Base-by-base conservation (phyloP, 2,329 filamentous ascomycete genomes). In the Trichoderma brevicompactum region DNA sequence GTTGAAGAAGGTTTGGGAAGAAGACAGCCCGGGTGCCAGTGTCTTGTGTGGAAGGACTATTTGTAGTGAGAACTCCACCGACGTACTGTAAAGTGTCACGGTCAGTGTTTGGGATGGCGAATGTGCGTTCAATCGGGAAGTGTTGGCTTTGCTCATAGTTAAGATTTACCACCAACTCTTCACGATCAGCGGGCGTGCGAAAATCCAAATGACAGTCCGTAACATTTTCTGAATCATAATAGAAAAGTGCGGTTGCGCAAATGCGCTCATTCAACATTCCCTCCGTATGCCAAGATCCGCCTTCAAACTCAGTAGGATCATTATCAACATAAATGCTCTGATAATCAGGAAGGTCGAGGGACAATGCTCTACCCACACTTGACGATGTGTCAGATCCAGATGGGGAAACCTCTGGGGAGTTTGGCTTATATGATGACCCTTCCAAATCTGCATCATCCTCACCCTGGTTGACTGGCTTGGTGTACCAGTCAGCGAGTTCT, bases 151-250 rank as follows among this genome's bases (percentile, higher is more conserved):
- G 75, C 67, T 76, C 59, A 62, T 76, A 74, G 58, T 67, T 15
- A 2, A 78, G 69, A 0, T 70, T 48, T 41, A 65, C 46, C 1
- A 23, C 28, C 3, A 78, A 54, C 0, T 76, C 69, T 50, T 78
- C 70, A n/a, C 54, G 32, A 34, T 79, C 70, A 13, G 79, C 71
- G 0, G 70, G 66, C 15, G 82, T 82, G 8, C 77, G 82, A 71
- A 89, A 87, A 3, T 76, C 74, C 5, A 90, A 78, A 5, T 70
- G 71, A 53, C 79, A 80, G 1, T 83, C 78, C 0, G 82, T 83
- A 58, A 89, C 82, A 72, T 91, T 91, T 0, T 87, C 81, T 52
- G 73, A 77, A 66, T 88, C 84, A 69, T 86, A 86, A 73, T 88
- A 87, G 74, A 87, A 88, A 17, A 90, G 76, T 0, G 87, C 84